Base-by-base conservation (phyloP, 768 basidiomycete species). In the Suillus spraguei region DNA sequence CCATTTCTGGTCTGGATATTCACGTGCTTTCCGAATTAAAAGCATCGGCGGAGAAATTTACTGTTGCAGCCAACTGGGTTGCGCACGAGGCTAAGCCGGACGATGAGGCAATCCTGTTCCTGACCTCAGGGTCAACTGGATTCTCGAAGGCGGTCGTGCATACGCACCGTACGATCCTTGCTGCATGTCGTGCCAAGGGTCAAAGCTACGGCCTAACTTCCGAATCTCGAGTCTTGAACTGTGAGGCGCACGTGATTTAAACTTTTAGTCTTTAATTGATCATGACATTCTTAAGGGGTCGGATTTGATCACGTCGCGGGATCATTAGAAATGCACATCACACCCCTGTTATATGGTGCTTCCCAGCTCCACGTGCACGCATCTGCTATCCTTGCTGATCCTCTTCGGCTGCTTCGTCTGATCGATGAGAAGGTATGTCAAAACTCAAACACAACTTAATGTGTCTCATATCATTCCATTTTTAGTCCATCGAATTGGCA, bases 221-320 rank as follows among this genome's bases (percentile, higher is more conserved):
- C 0, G 62, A 67, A 8, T 75, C 80, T 14, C 76, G 69, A 28
- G 70, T 81, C 55, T 66, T 81, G 64, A 82, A 82, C 67, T 82
- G 81, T 75, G 24, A 65, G 74, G 63, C 33, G 5, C 13, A 16
- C 28, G 6, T 52, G 17, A 13, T 20, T 42, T 0, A 10, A 61
- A 14, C 14, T 16, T 36, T 20, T 42, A 14, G 20, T 39, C 22
- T 59, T 5, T 6, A 11, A 35, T 62, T 55, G 13, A 62, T 6
- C 5, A 3, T 32, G 36, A 24, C 4, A 20, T 46, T 16, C 64
- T 46, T 16, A 63, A 75, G 74, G 74, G 81, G 80, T 82, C 7
- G 78, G 78, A n/a, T 80, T 82, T 49, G 81, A 82, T 56, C 81
- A 82, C 56, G 79, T 82, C 35, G 81, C 81, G 4, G 79, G 77